Evolutionary conservation across 2,329 filamentous ascomycete genomes (phyloP).

Genomic region (Mycosphaerelloides madeirae): DNA sequence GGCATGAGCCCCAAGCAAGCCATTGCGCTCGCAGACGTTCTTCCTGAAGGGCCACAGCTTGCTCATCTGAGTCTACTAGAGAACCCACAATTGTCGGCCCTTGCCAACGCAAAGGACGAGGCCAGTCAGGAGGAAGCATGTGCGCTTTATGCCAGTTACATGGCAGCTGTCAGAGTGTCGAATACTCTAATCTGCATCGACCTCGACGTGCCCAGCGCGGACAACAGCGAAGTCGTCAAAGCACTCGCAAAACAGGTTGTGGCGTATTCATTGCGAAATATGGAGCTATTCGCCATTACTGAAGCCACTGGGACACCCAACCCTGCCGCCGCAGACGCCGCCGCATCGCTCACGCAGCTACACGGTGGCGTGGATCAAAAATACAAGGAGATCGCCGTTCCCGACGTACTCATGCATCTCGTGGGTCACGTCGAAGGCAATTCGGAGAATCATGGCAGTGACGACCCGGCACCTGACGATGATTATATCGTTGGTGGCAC

Average conservation of each 20-base stretch:
- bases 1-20: slow-evolving; percentile 80
- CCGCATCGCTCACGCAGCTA: slow-evolving; percentile 39
- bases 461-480: slow-evolving; percentile 72
- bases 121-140: slow-evolving; percentile 86
- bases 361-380: slow-evolving; percentile 42
- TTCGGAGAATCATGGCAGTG: slow-evolving; percentile 52
- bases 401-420: slow-evolving; percentile 80
- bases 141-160: slow-evolving; percentile 84
- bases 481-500: slow-evolving; percentile 96
- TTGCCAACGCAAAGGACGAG: slow-evolving; percentile 73
- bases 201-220: slow-evolving; percentile 76
- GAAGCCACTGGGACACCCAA: slow-evolving; percentile 45
- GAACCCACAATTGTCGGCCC: slow-evolving; percentile 65
- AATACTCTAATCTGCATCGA: slow-evolving; percentile 82
- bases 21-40: slow-evolving; percentile 82
- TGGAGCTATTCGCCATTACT: slow-evolving; percentile 70
- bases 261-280: slow-evolving; percentile 86
- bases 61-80: slow-evolving; percentile 84
- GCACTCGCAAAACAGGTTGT: slow-evolving; percentile 91
- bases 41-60: slow-evolving; percentile 75
- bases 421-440: slow-evolving; percentile 64
- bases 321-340: slow-evolving; percentile 41
- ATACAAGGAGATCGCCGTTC: slow-evolving; percentile 59
- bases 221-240: slow-evolving; percentile 85
- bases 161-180: slow-evolving; percentile 81